Percentiles rank a stretch among this genome's conserved stretches.
These are phyloP conservation scores for Wallacemonas collosoma DNA, from an alignment of 208 protist species.

Conservation along the genomic window DNA sequence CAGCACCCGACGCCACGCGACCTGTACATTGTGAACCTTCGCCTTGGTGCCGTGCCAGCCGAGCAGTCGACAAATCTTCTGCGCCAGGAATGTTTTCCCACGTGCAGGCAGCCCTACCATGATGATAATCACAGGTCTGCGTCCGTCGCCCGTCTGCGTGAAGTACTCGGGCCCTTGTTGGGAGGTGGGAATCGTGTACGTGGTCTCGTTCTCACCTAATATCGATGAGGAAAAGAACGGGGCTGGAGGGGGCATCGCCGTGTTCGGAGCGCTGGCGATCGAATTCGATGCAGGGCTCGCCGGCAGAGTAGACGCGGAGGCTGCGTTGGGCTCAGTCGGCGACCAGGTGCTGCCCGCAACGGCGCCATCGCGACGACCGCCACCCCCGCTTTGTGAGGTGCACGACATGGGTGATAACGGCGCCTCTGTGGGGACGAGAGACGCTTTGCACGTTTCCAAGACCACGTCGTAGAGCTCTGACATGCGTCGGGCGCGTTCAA, in stretches of 20 bases:
- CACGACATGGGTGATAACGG: constrained; percentile 1
- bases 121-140: constrained; percentile 68
- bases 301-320: too few relatives aligned
- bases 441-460: not conserved
- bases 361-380: too few relatives aligned
- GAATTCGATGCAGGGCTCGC: not conserved
- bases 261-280: not conserved
- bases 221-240: constrained; percentile 10
- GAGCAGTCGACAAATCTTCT: constrained; percentile 88
- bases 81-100: constrained; percentile 90
- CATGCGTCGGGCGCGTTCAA: constrained; percentile 11
- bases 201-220: constrained; percentile 18
- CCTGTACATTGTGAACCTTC: constrained; percentile 80
- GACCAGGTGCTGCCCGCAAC: too few relatives aligned
- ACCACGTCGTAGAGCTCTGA: constrained; percentile 14
- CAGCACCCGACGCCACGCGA: constrained; percentile 65
- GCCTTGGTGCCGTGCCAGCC: constrained; percentile 77
- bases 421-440: not conserved
- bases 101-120: constrained; percentile 92
- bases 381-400: not conserved
- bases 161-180: constrained; percentile 82
- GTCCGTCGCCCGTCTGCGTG: constrained; percentile 32
- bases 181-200: constrained; percentile 70
- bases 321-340: too few relatives aligned
- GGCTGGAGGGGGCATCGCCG: not conserved